Evolutionary conservation across 305 asterid species (phyloP), one percentile per base, ranked within the genome.

Genomic region (Fraxinus albicans): DNA sequence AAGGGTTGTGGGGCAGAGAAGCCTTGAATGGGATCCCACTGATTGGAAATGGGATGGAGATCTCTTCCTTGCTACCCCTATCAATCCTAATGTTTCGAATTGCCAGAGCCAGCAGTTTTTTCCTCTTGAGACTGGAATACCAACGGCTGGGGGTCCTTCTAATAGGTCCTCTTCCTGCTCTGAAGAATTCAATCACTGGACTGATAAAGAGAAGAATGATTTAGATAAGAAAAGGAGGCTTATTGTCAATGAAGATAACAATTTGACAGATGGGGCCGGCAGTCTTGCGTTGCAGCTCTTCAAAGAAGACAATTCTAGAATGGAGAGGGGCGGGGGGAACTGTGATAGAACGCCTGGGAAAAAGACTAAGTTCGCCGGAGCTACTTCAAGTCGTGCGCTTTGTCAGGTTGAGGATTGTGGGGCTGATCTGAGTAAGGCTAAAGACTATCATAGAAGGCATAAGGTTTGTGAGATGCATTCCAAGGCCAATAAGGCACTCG

Each of bases 401-500:
- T 94, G 98, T 85, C 98, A 93, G 85, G 98, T 94, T 58, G 91
- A 94, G 82, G 95, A 90, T 77, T 94, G 98, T 86, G 86, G 88
- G 27, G 88, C 90, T 69, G 97, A 94, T 86, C 88, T 94, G 85
- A 89, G 91, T 47, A 89, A 89, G 83, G 95, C 96, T 1, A 93
- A 93, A 84, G 93, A 90, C 72, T 94, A 93, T 83, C 98, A 93
- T 84, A 84, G 97, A 42, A 87, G 97, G 21, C 98, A 94, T 85
- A 94, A 94, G 81, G 98, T 93, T 53, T 94, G 98, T 83, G 92
- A 93, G 90, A 83, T 85, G 89, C 97, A 93, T 82, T 93, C 97
- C 76, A 93, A 95, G 87, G 92, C 95, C 73, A 89, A 80, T 78
- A 88, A 83, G 76, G 97, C 95, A 6, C 93, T 91, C 50, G 91